Evolutionary conservation across 805 yeast species (phyloP), one percentile per base, ranked within the genome.

Genomic region (Teunomyces funiuensis): DNA sequence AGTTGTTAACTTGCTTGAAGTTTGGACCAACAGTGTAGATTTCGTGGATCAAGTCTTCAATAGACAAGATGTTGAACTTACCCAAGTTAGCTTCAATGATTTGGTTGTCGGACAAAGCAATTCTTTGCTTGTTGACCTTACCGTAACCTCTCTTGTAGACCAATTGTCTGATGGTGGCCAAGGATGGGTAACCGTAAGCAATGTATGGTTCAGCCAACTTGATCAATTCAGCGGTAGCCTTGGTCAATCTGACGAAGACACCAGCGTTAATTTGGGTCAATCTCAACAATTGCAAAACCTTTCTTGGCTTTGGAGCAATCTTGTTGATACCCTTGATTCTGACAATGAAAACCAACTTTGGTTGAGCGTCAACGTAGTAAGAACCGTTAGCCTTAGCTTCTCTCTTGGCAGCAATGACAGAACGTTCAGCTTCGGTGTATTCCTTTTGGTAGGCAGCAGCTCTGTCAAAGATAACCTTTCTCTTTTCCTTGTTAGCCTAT

Each of bases 241-340:
- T 88, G 83, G 95, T 88, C 63, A 88, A 83, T 76, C 85, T 88
- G 68, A 88, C 95, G 68, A 88, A 88, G 55, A 86, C 93, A 83
- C 91, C 97, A 64, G 93, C 80, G 82, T 88, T 88, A 75, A 88
- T 86, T 80, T 87, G 95, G 70, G 83, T 80, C 74, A 88, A 83
- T 82, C 96, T 85, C 74, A 88, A 80, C 71, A 89, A 82, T 77
- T 85, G 96, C 73, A 88, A 74, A 65, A 90, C 96, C 87, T 90
- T 90, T 87, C 97, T 89, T 83, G 97, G 96, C 85, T 90, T 90
- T 68, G 97, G 97, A 69, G 97, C 87, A 64, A 90, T 88, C 85
- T 89, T 90, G 90, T 80, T 86, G 74, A 90, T 88, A 90, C 97
- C 97, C 91, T 90, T 90, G 84, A 90, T 90, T 85, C 98, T 88